Evolutionary conservation across 1,139 yeast species (phyloP), one percentile per base, ranked within the genome.

Genomic region (Taiozyma onychis): DNA sequence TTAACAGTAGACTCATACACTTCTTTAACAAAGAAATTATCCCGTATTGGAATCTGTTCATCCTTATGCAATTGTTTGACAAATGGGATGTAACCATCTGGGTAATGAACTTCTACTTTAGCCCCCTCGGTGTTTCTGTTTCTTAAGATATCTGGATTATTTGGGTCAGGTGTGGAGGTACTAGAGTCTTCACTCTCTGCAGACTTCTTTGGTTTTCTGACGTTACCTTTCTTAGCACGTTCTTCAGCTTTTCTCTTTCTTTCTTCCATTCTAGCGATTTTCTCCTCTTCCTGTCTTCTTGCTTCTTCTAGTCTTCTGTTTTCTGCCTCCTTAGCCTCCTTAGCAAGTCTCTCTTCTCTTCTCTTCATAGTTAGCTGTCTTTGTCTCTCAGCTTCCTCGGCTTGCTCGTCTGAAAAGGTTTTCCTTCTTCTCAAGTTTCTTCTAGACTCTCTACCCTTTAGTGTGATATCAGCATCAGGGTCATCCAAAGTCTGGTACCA

Each of bases 31-130:
- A 61, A 61, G 50, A 61, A 61, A 16, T 45, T 47, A 2, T 49
- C 44, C 32, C 58, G 46, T 21, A 60, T 53, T 39, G 62, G 60
- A 6, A 59, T 47, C 37, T 60, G 60, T 42, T 47, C 51, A 46
- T 57, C 60, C 1, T 52, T 48, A 37, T 49, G 49, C 5, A 58
- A 47, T 42, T 14, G 46, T 32, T 45, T 43, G 6, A 44, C 48
- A 45, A 51, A 61, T 10, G 64, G 63, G 11, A 46, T 41, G 43
- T 60, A 61, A 6, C 60, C 61, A 51, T 59, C 60, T 14, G 58
- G 55, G 18, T 54, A 45, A 24, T 16, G 22, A 6, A 52, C 43
- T 43, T 51, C 28, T 41, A 52, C 52, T 7, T 22, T 24, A 4
- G 30, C 5, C 11, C 22, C 47, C 7, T 34, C 24, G 14, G 41